Evolutionary conservation across 176 grass and related monocot genomes (phyloP).

Genomic region (Zoysia japonica): DNA sequence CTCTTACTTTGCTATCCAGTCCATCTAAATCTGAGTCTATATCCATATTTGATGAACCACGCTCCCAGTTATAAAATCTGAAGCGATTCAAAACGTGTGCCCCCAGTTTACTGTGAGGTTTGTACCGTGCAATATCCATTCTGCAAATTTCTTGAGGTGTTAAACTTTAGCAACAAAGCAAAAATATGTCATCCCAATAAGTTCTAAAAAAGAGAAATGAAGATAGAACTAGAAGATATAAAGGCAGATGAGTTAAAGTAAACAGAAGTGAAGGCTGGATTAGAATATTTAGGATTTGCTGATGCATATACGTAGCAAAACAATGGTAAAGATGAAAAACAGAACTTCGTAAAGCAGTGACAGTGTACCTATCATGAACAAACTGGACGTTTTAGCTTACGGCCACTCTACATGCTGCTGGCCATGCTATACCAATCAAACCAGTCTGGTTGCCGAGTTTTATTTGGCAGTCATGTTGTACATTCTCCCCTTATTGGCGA

Average conservation of each 20-base stretch:
- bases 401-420: not conserved
- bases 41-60: slow-evolving; percentile 49
- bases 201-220: slow-evolving; percentile 3
- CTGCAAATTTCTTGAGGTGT: slow-evolving; percentile 60
- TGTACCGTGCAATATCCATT: slow-evolving; percentile 94
- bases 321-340: slow-evolving; percentile 1
- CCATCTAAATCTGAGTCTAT: slow-evolving; percentile 77
- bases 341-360: slow-evolving; percentile 1
- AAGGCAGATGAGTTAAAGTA: slow-evolving; percentile 3
- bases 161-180: slow-evolving; percentile 37
- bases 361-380: not conserved
- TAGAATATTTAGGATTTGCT: not conserved
- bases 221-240: slow-evolving; percentile 3
- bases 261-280: not conserved
- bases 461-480: slow-evolving; percentile 10
- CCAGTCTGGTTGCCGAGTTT: not conserved
- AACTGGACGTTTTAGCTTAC: not conserved
- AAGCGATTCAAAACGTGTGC: slow-evolving; percentile 45
- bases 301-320: not conserved
- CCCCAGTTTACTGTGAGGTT: slow-evolving; percentile 53
- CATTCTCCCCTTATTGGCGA: not conserved
- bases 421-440: not conserved
- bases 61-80: slow-evolving; percentile 39
- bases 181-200: slow-evolving; percentile 13
- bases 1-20: slow-evolving; percentile 68